These are phyloP conservation scores for Jatropha multifida DNA, from an alignment of 441 rosid genomes.

Conservation along the genomic window DNA sequence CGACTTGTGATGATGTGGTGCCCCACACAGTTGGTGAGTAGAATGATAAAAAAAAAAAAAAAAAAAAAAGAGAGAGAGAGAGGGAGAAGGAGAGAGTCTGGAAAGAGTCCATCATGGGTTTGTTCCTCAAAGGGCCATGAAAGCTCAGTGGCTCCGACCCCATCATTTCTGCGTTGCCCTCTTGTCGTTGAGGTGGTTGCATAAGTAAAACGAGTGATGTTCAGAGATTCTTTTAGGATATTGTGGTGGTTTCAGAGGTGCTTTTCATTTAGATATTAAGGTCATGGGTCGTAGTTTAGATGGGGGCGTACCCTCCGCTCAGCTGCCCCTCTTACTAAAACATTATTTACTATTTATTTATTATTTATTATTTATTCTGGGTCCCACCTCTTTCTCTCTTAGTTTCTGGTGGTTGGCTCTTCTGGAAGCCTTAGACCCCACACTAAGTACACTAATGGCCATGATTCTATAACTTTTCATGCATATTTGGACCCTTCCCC, in stretches of 20 bases:
- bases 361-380: slow-evolving; percentile 17
- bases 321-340: too few relatives aligned
- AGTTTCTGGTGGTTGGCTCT: slow-evolving; percentile 54
- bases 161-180: slow-evolving; percentile 33
- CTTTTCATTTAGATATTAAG: slow-evolving; percentile 53
- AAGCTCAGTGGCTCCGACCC: slow-evolving; percentile 61
- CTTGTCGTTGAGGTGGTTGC: slow-evolving; percentile 58
- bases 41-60: slow-evolving; percentile 17
- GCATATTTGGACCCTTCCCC: slow-evolving; percentile 37
- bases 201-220: slow-evolving; percentile 40
- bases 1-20: background rate
- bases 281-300: slow-evolving; percentile 58
- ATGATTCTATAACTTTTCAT: slow-evolving; percentile 47
- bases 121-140: slow-evolving; percentile 32
- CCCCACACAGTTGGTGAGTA: slow-evolving; percentile 21
- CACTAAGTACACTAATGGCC: slow-evolving; percentile 45
- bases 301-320: slow-evolving; percentile 46
- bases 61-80: background rate
- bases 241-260: slow-evolving; percentile 44
- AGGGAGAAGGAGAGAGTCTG: background rate
- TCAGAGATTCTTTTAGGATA: slow-evolving; percentile 10
- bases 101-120: slow-evolving; percentile 25
- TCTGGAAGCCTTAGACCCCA: slow-evolving; percentile 41
- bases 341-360: slow-evolving; percentile 22
- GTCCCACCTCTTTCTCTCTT: slow-evolving; percentile 16